Evolutionary conservation across 2,329 filamentous ascomycete species (phyloP), one percentile per base, ranked within the genome.

Genomic region (Aspergillus felis): DNA sequence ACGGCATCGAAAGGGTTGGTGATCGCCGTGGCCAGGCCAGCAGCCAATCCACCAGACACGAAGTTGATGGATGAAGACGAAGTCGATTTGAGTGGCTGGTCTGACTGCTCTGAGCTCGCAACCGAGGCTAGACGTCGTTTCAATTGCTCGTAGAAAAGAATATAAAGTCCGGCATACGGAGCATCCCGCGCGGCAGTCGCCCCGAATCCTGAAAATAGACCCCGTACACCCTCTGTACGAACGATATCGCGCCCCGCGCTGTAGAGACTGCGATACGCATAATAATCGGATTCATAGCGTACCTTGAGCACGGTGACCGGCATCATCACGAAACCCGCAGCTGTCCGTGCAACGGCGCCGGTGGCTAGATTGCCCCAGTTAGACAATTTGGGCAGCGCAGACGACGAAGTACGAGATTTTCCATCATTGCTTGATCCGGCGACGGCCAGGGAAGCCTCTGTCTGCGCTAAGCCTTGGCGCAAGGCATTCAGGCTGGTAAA

Each of bases 1-100:
- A 97, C 87, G 0, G 92, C 92, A 75, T 99, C 94, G 68, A 97
- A 97, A 0, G 94, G 94, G 73, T 99, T 99, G 8, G 94, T 97
- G 41, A 97, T 82, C 3, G 88, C 87, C 0, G 92, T 97, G 55
- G 92, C 95, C 29, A 90, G 78, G 1, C 87, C 88, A 0, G 91
- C 93, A 3, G 93, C 92, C 3, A 92, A 69, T 3, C 91, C 86
- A 12, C 90, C 93, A 0, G 91, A 93, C 14, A 84, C 79, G 68
- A 97, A 97, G 73, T 99, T 96, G 66, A 97, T 89, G 1, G 84
- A 84, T 2, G 71, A 70, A 14, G 69, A 75, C 5, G 66, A 74
- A 17, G 63, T 58, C 28, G 55, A 41, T 22, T 57, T 63, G 44
- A 57, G 60, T 49, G 59, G 62, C 49, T 62, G 64, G 5, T 64